A percentile compares a stretch with the other conserved stretches of the same genome.
phyloP scores from a whole-genome alignment of 305 asterid species.

The Solanum hybrid region DNA sequence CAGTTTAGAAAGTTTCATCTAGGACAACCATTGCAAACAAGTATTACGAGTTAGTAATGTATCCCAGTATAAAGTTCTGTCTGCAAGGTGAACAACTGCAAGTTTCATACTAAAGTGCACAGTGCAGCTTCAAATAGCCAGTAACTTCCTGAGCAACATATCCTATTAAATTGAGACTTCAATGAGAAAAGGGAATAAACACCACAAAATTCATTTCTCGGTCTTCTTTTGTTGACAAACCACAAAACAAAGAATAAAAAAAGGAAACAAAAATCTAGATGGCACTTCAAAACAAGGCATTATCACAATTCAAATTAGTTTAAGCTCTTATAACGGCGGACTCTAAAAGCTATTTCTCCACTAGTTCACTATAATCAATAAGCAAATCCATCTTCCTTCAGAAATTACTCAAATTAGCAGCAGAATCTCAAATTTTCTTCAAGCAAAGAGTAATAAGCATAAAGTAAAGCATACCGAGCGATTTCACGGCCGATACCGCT shows the following conservation, averaged over 20 bases:
- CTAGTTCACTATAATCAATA: background rate
- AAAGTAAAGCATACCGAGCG: constrained; percentile 38
- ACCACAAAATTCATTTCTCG: background rate
- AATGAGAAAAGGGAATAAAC: background rate
- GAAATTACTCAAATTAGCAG: background rate
- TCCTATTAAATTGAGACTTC: background rate
- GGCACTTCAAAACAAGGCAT: background rate
- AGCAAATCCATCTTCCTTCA: background rate
- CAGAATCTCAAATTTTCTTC: background rate
- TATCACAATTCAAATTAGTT: background rate
- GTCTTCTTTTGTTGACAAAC: background rate
- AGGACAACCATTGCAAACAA: background rate
- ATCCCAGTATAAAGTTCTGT: background rate
- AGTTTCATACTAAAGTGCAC: background rate
- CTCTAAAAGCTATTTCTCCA: background rate
- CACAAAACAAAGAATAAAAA: background rate
- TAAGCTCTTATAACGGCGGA: background rate
- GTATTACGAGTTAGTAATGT: background rate
- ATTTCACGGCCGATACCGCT: constrained; percentile 91
- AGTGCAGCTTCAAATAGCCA: background rate
- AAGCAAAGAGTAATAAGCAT: background rate
- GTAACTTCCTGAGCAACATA: background rate
- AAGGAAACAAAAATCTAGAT: background rate
- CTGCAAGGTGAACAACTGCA: background rate
- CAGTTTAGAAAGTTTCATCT: background rate